phyloP scores from a whole-genome alignment of 805 yeast species.

The Cyberlindnera mississippiensis region DNA sequence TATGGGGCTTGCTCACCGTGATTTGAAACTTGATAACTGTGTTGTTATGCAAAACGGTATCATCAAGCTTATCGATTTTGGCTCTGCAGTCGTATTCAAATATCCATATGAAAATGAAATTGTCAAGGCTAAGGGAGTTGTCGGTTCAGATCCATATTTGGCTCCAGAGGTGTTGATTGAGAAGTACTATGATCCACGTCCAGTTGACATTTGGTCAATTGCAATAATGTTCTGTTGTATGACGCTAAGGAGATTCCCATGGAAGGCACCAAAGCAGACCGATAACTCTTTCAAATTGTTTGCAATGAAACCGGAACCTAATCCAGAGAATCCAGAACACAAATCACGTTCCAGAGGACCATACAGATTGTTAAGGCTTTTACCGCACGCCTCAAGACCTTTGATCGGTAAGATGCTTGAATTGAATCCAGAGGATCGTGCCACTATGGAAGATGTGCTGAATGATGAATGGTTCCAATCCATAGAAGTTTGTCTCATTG shows the following conservation, averaged over 20 bases:
- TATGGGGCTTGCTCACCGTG: conserved; percentile 89
- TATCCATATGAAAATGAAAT: conserved; percentile 55
- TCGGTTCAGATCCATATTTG: conserved; percentile 93
- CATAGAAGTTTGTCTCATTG: conserved; percentile 50
- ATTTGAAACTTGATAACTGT: conserved; percentile 88
- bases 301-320: conserved; percentile 36
- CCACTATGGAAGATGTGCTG: conserved; percentile 51
- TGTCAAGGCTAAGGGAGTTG: conserved; percentile 75
- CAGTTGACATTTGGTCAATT: conserved; percentile 89
- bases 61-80: conserved; percentile 87
- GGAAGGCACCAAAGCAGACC: conserved; percentile 83
- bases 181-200: conserved; percentile 72
- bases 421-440: conserved; percentile 55
- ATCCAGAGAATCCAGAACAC: conserved; percentile 28
- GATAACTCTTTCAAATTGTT: conserved; percentile 77
- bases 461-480: conserved; percentile 52
- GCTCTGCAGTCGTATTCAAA: conserved; percentile 82
- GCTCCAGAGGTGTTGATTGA: conserved; percentile 82
- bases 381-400: conserved; percentile 64
- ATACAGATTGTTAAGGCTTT: conserved; percentile 59
- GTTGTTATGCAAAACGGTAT: conserved; percentile 75
- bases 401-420: conserved; percentile 64
- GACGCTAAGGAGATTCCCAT: conserved; percentile 83
- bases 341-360: conserved; percentile 59
- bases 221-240: conserved; percentile 92